phyloP scores from a whole-genome alignment of 345 rosid species.

The Eucalyptus grandis region DNA sequence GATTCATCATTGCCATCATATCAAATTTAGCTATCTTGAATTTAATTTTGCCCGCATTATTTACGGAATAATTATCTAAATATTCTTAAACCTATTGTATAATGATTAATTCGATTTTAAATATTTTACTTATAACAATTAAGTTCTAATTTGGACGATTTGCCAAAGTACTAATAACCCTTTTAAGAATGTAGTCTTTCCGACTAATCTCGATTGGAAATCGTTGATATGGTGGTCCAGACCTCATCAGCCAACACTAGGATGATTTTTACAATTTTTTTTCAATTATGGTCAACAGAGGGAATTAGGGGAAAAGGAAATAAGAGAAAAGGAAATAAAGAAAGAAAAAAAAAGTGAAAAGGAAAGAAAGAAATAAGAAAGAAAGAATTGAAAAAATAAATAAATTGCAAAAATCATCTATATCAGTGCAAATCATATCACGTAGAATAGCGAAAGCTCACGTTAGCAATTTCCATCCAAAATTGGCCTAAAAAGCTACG shows the following conservation, averaged over 20 bases:
- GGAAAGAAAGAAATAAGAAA: not conserved
- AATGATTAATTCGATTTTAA: not conserved
- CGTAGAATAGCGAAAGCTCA: rapidly evolving
- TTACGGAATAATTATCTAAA: not conserved
- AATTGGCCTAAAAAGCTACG: not conserved
- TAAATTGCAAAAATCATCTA: not conserved
- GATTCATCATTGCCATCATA: not conserved
- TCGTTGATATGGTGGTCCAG: rapidly evolving
- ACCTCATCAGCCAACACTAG: rapidly evolving
- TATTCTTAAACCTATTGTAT: not conserved
- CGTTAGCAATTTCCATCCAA: not conserved
- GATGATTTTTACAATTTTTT: not conserved
- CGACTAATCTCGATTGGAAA: not conserved
- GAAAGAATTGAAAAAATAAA: too few species aligned
- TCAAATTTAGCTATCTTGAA: not conserved
- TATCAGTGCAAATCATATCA: rapidly evolving
- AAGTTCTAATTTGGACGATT: not conserved
- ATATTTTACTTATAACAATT: not conserved
- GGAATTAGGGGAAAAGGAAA: not conserved
- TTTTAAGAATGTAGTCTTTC: not conserved
- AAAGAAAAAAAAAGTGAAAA: too few species aligned
- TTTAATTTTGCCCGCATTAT: not conserved
- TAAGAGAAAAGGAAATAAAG: too few species aligned
- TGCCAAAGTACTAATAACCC: not conserved
- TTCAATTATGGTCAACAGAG: rapidly evolving